Evolutionary conservation across 2,329 filamentous ascomycete genomes (phyloP), one percentile per base, ranked within the genome.

Genomic region (Furcasterigmium furcatum): DNA sequence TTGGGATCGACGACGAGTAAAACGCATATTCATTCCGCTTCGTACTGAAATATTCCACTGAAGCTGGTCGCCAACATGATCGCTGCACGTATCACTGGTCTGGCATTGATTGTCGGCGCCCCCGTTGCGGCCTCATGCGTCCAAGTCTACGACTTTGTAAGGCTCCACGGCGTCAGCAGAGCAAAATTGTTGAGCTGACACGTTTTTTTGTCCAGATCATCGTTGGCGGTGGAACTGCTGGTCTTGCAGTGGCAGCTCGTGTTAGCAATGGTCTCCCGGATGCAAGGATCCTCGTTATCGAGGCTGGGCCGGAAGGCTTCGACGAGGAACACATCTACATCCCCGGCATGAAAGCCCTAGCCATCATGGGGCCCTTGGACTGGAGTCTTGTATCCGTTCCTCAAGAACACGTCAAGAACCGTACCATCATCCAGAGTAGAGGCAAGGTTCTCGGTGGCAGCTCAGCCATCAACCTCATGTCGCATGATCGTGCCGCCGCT

Each of bases 361-460:
- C 56, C 12, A 30, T 57, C 18, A 53, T 49, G 13, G 52, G 47
- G 9, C 46, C 46, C 3, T 61, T 58, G 30, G 61, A 73, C 54
- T 67, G 70, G 56, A 65, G 64, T 41, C 68, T 73, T 53, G 61
- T 65, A 9, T 69, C 70, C 0, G 57, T 59, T 7, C 58, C 68
- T 3, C 70, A 73, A 42, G 46, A 59, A 2, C 49, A 58, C 18
- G 62, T 72, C 4, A 63, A 67, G n/a, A 57, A 60, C 9, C 62
- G 68, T 1, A 49, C 59, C 7, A 65, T 73, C 19, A 41, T 57
- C 5, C 65, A 70, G 30, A 64, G 64, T 13, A 61, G 71, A 6
- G 73, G 70, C 10, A 70, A 71, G 41, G 67, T 72, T 1, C 62
- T 77, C 0, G 73, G 73, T 12, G 73, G 73, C 12, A 68, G 64